Evolutionary conservation across 148 eudicot genomes (phyloP).

Genomic region (Amaranthus palmeri): DNA sequence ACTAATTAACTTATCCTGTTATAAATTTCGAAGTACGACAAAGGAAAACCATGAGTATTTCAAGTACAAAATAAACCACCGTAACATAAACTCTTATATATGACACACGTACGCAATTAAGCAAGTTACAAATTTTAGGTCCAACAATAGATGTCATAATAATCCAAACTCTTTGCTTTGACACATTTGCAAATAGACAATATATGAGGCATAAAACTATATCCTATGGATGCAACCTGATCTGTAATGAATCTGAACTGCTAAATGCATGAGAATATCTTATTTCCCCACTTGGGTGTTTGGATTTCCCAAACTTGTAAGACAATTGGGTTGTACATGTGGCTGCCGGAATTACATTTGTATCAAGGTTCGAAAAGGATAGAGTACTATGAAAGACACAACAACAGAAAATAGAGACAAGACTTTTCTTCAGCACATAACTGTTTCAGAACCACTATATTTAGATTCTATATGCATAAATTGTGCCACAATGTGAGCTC

Average conservation of each 20-base stretch:
- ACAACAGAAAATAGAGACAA: neutral
- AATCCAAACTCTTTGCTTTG: neutral
- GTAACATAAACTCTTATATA: neutral
- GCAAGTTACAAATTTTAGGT: neutral
- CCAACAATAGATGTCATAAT: conserved; percentile 1
- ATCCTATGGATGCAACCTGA: neutral
- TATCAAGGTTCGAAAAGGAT: neutral
- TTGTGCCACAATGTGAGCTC: neutral
- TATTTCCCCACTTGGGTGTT: too few species aligned
- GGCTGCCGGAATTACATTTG: too few species aligned
- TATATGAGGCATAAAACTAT: neutral
- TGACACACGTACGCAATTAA: too few species aligned
- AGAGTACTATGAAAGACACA: too few species aligned
- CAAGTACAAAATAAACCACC: neutral
- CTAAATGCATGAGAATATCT: neutral
- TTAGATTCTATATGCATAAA: neutral
- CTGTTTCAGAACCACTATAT: neutral
- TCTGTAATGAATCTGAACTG: neutral
- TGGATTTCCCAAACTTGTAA: too few species aligned
- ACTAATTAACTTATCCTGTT: neutral
- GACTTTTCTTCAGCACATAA: neutral
- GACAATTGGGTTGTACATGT: too few species aligned
- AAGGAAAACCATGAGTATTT: neutral
- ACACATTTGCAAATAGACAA: neutral
- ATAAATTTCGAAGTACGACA: neutral